Conservation (phyloP, 441 rosid species). For the Raphanus hybrid region DNA sequence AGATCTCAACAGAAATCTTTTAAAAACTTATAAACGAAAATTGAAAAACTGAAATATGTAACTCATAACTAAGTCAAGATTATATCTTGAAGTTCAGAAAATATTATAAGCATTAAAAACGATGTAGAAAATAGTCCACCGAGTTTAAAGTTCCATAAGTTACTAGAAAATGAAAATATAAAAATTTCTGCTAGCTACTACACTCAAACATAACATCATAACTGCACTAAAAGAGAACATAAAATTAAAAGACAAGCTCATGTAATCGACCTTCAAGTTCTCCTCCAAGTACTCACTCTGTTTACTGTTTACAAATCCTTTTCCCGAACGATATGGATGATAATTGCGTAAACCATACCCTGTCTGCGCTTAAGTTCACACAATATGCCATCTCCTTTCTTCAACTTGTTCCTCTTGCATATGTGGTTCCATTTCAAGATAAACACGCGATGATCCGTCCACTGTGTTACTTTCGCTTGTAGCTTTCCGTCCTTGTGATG, state of each 20-base stretch:
- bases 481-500: slow-evolving; percentile 5
- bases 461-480: not conserved
- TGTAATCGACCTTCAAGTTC: not conserved
- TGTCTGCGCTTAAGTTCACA: slow-evolving; percentile 29
- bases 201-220: not conserved
- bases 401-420: slow-evolving; percentile 22
- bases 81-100: not conserved
- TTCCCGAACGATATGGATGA: slow-evolving; percentile 16
- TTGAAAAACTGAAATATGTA: not conserved
- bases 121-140: not conserved
- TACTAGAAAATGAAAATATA: not conserved
- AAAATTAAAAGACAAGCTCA: not conserved
- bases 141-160: not conserved
- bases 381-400: slow-evolving; percentile 21
- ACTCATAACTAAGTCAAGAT: not conserved
- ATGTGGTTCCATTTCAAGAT: slow-evolving; percentile 14
- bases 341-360: slow-evolving; percentile 27
- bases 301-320: not conserved
- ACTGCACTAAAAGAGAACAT: not conserved
- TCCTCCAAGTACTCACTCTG: not conserved
- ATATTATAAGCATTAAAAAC: not conserved
- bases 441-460: slow-evolving; percentile 28
- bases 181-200: not conserved
- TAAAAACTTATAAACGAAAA: not conserved
- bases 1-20: not conserved